Evolutionary conservation across 176 grass and related monocot genomes (phyloP).

Genomic region (Hyparrhenia diplandra): DNA sequence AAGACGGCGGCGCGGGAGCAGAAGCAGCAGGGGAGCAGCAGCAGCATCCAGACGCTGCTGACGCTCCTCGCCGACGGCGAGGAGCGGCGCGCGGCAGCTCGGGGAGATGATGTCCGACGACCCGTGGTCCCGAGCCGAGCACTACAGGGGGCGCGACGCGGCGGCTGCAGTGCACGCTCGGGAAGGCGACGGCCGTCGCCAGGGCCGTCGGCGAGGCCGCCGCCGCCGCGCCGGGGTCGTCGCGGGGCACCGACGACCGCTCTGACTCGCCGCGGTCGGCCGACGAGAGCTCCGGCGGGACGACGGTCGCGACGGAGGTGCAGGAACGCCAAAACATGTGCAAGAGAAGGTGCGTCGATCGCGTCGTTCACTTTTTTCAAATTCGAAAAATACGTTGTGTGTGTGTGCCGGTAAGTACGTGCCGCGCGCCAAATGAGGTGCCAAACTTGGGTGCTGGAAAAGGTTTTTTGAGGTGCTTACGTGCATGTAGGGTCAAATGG

Average conservation of each 20-base stretch:
- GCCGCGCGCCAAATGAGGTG: neutral
- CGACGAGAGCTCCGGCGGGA: slow-evolving; percentile 41
- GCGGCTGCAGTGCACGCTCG: slow-evolving; percentile 37
- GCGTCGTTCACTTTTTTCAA: neutral
- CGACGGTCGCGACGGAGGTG: neutral
- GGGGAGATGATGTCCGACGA: slow-evolving; percentile 12
- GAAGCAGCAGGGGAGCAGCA: neutral
- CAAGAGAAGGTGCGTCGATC: slow-evolving; percentile 64
- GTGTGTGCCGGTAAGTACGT: neutral
- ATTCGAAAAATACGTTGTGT: neutral
- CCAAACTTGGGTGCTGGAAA: no score
- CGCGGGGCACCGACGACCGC: slow-evolving; percentile 13
- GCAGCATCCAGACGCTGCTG: slow-evolving; percentile 37
- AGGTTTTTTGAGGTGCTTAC: neutral
- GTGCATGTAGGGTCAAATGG: no score
- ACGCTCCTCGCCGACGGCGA: slow-evolving; percentile 49
- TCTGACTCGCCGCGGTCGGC: slow-evolving; percentile 58
- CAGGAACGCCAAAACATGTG: slow-evolving; percentile 21
- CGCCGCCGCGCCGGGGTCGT: slow-evolving; percentile 7
- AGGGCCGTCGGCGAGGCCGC: slow-evolving; percentile 46
- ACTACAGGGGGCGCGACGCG: slow-evolving; percentile 12
- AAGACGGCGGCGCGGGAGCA: slow-evolving; percentile 16
- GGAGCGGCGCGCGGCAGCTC: slow-evolving; percentile 44
- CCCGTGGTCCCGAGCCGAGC: neutral
- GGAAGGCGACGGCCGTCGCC: slow-evolving; percentile 35